These are phyloP conservation scores for Saccharum spontaneum DNA, from an alignment of 176 grass and related monocot species.

Conservation along the genomic window DNA sequence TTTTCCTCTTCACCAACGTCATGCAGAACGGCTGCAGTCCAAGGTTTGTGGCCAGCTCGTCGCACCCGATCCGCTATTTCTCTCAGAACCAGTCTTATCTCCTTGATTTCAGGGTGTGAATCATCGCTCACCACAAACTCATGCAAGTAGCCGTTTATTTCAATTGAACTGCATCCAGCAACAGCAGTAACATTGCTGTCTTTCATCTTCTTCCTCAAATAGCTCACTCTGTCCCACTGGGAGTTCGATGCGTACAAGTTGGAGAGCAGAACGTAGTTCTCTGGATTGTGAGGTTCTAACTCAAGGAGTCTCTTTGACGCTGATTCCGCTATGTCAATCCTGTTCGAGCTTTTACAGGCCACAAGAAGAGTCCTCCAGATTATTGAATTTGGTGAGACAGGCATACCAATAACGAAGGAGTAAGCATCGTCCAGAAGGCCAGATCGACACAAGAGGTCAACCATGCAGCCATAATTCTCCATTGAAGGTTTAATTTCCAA, in stretches of 20 bases:
- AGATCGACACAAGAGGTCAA: constrained; percentile 69
- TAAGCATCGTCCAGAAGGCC: constrained; percentile 63
- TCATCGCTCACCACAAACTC: constrained; percentile 69
- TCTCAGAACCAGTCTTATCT: constrained; percentile 52
- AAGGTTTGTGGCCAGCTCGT: constrained; percentile 55
- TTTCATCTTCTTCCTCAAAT: constrained; percentile 69
- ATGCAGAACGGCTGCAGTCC: constrained; percentile 60
- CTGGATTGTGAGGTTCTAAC: constrained; percentile 64
- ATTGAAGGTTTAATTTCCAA: constrained; percentile 57
- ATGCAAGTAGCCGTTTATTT: constrained; percentile 65
- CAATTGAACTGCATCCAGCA: constrained; percentile 69
- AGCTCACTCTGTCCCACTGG: constrained; percentile 60
- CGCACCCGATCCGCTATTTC: constrained; percentile 52
- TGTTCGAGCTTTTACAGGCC: constrained; percentile 48
- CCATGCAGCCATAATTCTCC: constrained; percentile 83
- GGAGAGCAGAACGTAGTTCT: constrained; percentile 72
- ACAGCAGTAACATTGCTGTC: constrained; percentile 50
- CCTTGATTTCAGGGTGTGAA: constrained; percentile 71
- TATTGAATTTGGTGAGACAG: constrained; percentile 66
- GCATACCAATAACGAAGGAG: constrained; percentile 63
- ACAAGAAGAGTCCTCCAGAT: constrained; percentile 83
- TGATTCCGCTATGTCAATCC: constrained; percentile 50
- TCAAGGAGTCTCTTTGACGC: constrained; percentile 61
- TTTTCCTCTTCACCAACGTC: constrained; percentile 84
- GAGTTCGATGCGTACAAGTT: constrained; percentile 57